Evolutionary conservation across 805 yeast genomes (phyloP).

Genomic region (Sugiyamaella mastotermitis): DNA sequence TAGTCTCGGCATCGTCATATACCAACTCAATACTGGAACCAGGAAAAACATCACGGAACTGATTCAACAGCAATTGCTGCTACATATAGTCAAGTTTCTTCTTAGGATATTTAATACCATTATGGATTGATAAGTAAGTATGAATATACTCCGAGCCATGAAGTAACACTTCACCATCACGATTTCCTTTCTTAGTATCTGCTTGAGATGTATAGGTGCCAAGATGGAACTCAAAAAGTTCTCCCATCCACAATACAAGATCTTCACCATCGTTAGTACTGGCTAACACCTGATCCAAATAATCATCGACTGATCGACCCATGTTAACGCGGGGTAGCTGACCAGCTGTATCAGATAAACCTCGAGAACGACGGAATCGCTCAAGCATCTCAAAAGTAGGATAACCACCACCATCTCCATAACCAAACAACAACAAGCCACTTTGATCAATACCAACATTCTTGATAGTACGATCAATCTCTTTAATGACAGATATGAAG

Average conservation of each 20-base stretch:
- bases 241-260: constrained; percentile 89
- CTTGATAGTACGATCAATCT: no score
- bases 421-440: constrained; percentile 77
- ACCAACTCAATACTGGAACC: constrained; percentile 93
- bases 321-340: constrained; percentile 73
- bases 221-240: constrained; percentile 88
- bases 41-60: constrained; percentile 93
- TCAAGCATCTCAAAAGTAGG: constrained; percentile 91
- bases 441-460: constrained; percentile 73
- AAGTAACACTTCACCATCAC: constrained; percentile 67
- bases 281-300: constrained; percentile 58
- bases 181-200: constrained; percentile 69
- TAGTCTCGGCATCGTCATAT: constrained; percentile 79
- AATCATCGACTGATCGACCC: constrained; percentile 68
- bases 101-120: constrained; percentile 61
- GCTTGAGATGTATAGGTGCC: constrained; percentile 97
- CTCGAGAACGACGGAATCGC: constrained; percentile 84
- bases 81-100: constrained; percentile 60
- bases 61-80: constrained; percentile 82
- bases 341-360: constrained; percentile 78
- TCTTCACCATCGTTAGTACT: constrained; percentile 58
- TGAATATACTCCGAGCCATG: no score
- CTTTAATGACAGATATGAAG: constrained; percentile 5
- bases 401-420: constrained; percentile 99
- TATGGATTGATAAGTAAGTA: no score